Percentiles rank a stretch among this genome's conserved stretches.
phyloP scores from a whole-genome alignment of 441 rosid species.

The Cnidoscolus chayamansa region DNA sequence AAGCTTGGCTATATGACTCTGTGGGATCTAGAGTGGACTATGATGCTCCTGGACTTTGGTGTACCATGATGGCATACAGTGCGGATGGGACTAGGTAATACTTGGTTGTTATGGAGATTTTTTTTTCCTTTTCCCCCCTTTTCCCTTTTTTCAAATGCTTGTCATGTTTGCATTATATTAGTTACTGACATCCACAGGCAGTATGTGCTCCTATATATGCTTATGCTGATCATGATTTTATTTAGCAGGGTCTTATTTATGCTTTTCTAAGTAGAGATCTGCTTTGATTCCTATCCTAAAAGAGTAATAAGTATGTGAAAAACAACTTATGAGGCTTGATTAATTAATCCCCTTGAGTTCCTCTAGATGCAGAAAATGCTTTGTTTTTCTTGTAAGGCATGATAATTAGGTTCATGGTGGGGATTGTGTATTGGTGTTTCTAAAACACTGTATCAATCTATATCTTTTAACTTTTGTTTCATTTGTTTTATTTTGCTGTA shows the following conservation, averaged over 20 bases:
- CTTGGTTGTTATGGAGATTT: not conserved
- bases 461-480: not conserved
- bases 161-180: not conserved
- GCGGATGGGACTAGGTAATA: constrained; percentile 73
- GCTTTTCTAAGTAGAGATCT: not conserved
- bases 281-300: not conserved
- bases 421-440: not conserved
- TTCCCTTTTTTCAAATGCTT: not conserved
- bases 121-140: no score
- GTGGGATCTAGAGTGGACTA: constrained; percentile 86
- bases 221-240: not conserved
- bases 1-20: constrained; percentile 84
- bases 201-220: not conserved
- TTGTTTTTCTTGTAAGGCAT: not conserved
- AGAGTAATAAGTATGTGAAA: not conserved
- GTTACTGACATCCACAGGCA: not conserved
- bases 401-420: not conserved
- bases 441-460: constrained; percentile 3
- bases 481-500: not conserved
- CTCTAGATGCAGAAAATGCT: not conserved
- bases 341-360: not conserved
- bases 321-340: not conserved
- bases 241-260: not conserved
- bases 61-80: constrained; percentile 77
- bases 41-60: constrained; percentile 84